phyloP scores from a whole-genome alignment of 2,329 filamentous ascomycete species.

The Exophiala mesophila region DNA sequence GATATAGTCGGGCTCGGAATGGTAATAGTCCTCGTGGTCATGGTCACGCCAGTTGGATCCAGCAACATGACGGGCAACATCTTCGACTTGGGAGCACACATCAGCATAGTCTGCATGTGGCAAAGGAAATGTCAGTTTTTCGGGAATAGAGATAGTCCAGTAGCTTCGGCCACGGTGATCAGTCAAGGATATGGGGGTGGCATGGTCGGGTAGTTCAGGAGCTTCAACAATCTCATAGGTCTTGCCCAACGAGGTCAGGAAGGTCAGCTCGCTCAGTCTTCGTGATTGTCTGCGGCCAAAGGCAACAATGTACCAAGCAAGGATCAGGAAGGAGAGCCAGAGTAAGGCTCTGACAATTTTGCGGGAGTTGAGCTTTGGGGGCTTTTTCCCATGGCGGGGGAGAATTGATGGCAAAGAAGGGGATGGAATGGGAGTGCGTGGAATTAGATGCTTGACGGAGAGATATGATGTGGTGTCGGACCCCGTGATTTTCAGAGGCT shows the following conservation, averaged over 20 bases:
- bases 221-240: slow-evolving; percentile 65
- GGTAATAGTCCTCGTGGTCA: slow-evolving; percentile 51
- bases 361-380: slow-evolving; percentile 53
- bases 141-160: slow-evolving; percentile 80
- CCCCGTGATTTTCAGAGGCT: slow-evolving; percentile 16
- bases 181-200: slow-evolving; percentile 65
- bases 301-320: slow-evolving; percentile 41
- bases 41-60: slow-evolving; percentile 50
- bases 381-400: slow-evolving; percentile 60
- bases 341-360: slow-evolving; percentile 54
- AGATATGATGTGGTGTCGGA: slow-evolving; percentile 10
- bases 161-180: slow-evolving; percentile 60
- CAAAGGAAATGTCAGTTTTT: slow-evolving; percentile 62
- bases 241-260: slow-evolving; percentile 40
- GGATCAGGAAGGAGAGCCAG: slow-evolving; percentile 49
- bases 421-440: slow-evolving; percentile 64
- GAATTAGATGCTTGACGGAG: slow-evolving; percentile 23
- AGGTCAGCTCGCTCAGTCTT: slow-evolving; percentile 19
- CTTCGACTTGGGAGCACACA: slow-evolving; percentile 63
- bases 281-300: slow-evolving; percentile 35
- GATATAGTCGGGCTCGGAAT: slow-evolving; percentile 63
- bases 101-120: slow-evolving; percentile 60
- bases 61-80: slow-evolving; percentile 57
- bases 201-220: slow-evolving; percentile 60
- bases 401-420: slow-evolving; percentile 65